phyloP scores from a whole-genome alignment of 306 rosid species.

The Pueraria montana region DNA sequence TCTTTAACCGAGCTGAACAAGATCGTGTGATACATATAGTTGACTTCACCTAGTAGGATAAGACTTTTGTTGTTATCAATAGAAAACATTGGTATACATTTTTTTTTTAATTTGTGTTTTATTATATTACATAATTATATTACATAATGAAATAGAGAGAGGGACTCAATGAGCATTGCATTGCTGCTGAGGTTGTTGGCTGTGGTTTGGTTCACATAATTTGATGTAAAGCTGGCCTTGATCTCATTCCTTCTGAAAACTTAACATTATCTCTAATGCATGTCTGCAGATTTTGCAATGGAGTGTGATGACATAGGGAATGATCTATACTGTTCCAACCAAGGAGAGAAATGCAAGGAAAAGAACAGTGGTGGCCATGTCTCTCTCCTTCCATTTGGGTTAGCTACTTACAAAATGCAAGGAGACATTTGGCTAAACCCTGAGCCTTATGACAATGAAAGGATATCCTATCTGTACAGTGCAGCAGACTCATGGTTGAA shows the following conservation, averaged over 20 bases:
- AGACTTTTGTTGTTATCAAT: too few relatives aligned
- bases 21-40: background rate
- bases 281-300: conserved; percentile 46
- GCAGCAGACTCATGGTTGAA: conserved; percentile 91
- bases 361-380: conserved; percentile 24
- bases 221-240: background rate
- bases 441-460: conserved; percentile 59
- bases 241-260: conserved; percentile 27
- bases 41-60: background rate
- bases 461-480: conserved; percentile 52
- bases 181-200: background rate
- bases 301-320: conserved; percentile 47
- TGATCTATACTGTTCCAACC: conserved; percentile 9
- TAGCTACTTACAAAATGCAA: conserved; percentile 76
- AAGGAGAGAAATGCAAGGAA: conserved; percentile 32
- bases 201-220: background rate
- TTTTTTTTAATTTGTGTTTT: background rate
- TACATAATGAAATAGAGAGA: background rate
- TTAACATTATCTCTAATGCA: conserved; percentile 3
- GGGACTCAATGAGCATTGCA: background rate
- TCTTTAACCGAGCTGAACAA: too few relatives aligned
- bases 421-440: conserved; percentile 71
- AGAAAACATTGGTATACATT: background rate
- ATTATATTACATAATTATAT: background rate
- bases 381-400: conserved; percentile 70